Base-by-base conservation (phyloP, 2,329 filamentous ascomycete genomes). In the Diplocarpon mali region DNA sequence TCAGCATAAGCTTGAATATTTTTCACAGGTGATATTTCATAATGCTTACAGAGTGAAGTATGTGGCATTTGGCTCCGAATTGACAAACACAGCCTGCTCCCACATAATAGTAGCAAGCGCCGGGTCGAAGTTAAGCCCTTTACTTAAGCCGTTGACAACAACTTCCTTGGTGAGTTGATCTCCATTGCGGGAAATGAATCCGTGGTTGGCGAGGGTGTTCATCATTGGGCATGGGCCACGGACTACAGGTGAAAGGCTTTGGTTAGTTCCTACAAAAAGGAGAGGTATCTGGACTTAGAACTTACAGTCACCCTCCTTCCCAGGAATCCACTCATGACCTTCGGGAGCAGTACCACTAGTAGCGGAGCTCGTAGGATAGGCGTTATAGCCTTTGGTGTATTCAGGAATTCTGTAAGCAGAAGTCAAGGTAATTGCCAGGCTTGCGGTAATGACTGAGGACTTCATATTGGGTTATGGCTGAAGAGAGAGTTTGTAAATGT, bases 181-280 rank as follows among this genome's bases (percentile, higher is more conserved):
- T 12, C 67, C 67, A 35, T 69, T 55, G 36, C 62, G 67, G 0
- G 64, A 64, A 15, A 70, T 61, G 46, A 65, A 68, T 1, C 63
- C 65, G 38, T 70, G 64, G 49, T 69, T 69, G 8, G 66, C 65
- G 12, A 69, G 57, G 1, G 67, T 63, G 44, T 70, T 70, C 46
- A 70, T 54, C 51, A 66, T 66, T 1, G 67, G 67, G 36, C 67
- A 70, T 35, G 67, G 60, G 11, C 50, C 53, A 16, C 57, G 53
- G 35, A 60, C 62, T 38, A 7, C 7, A 4, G 20, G 20, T 24
- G 20, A 24, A 24, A 7, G 20, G 20, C 7, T 24, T 24, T 24
- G 7, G 20, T 24, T 24, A 24, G 20, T 24, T 24, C 20, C 20
- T 3, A 7, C 20, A 7, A 24, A 24, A 4, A 24, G n/a, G 4